A percentile compares a stretch with the other conserved stretches of the same genome.
phyloP scores from a whole-genome alignment of 441 rosid species.

The Viola pubescens region DNA sequence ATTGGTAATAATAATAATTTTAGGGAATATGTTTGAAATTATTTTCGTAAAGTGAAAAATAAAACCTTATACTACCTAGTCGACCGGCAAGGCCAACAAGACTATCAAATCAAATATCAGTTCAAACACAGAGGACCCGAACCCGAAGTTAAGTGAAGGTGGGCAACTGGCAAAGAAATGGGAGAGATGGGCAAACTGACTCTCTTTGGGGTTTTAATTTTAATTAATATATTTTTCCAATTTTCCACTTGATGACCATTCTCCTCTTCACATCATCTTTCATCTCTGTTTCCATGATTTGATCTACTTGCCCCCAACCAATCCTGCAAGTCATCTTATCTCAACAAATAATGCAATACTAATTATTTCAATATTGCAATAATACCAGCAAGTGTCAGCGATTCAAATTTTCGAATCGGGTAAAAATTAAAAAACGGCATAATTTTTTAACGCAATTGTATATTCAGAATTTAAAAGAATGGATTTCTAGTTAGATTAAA shows the following conservation, averaged over 20 bases:
- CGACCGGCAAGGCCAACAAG: constrained; percentile 21
- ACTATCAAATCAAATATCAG: constrained; percentile 40
- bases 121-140: constrained; percentile 8
- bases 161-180: constrained; percentile 14
- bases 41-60: too few relatives aligned
- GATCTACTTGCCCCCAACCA: constrained; percentile 10
- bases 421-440: too few relatives aligned
- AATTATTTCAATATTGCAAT: too few relatives aligned
- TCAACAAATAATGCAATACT: too few relatives aligned
- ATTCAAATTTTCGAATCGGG: too few relatives aligned
- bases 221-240: background rate
- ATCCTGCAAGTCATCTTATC: background rate
- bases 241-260: background rate
- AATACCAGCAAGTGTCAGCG: too few relatives aligned
- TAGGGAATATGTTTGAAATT: too few relatives aligned
- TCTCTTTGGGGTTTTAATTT: background rate
- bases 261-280: background rate
- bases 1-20: too few relatives aligned
- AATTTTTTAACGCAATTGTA: too few relatives aligned
- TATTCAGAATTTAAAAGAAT: background rate
- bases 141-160: constrained; percentile 14
- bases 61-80: constrained; percentile 14
- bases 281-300: background rate
- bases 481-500: too few relatives aligned
- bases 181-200: constrained; percentile 23